Percentiles rank a stretch among this genome's conserved stretches.
Conservation (phyloP, 176 grass and related monocot genomes). For the Avena insularis region DNA sequence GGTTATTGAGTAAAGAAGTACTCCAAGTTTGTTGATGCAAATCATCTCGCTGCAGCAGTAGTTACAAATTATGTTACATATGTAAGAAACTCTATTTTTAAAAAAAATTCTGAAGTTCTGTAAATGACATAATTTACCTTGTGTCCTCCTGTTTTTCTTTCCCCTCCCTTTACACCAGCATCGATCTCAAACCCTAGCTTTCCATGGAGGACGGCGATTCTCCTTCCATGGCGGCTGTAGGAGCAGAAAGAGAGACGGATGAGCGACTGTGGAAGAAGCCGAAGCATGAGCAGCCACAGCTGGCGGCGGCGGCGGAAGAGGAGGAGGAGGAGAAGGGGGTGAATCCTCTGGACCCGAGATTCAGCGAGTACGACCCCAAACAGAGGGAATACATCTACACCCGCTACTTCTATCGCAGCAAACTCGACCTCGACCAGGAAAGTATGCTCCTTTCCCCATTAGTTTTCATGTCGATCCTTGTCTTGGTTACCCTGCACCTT, state of each 20-base stretch:
- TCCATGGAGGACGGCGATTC: not conserved
- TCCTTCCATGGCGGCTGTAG: not conserved
- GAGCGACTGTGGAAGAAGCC: not conserved
- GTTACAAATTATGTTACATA: too few relatives aligned
- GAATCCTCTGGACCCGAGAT: not conserved
- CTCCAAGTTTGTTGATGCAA: too few relatives aligned
- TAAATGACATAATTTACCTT: too few relatives aligned
- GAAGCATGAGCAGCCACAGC: not conserved
- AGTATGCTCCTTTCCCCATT: not conserved
- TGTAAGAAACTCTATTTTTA: too few relatives aligned
- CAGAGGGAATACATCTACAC: not conserved
- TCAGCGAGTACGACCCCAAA: slow-evolving; percentile 12
- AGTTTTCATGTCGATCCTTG: not conserved
- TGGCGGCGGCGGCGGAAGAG: not conserved
- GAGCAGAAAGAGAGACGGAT: not conserved
- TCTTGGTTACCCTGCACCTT: not conserved
- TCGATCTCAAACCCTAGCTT: not conserved
- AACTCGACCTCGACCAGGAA: not conserved
- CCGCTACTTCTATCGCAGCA: not conserved
- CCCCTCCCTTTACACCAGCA: not conserved
- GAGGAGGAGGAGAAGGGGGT: not conserved
- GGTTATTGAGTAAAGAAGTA: too few relatives aligned
- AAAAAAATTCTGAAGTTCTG: too few relatives aligned
- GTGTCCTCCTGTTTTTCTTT: too few relatives aligned
- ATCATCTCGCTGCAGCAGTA: too few relatives aligned